Evolutionary conservation across 2,329 filamentous ascomycete species (phyloP), one percentile per base, ranked within the genome.

Genomic region (Calonectria henricotiae): DNA sequence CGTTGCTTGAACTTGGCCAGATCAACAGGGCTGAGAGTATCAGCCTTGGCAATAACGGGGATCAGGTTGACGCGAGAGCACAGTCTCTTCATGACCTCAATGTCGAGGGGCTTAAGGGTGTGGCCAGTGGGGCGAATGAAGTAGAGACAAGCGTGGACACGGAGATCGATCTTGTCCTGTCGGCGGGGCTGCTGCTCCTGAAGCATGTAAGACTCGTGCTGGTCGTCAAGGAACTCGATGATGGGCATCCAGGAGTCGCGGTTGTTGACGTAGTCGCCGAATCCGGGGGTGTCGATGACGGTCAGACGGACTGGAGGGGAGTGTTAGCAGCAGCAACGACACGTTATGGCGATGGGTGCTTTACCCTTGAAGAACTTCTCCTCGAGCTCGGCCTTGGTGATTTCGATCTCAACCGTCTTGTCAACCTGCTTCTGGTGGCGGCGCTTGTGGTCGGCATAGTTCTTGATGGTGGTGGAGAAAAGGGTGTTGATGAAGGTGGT

Each of bases 301-400:
- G 96, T 99, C 82, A 99, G 88, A 83, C 96, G 96, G 83, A 99
- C 96, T 98, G 81, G 65, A 70, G 55, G 27, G 61, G 63, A 65
- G 15, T 51, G 71, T 79, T 73, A 78, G 76, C 69, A 62, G 51
- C 44, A 61, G 62, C 44, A 43, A 58, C n/a, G 51, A 41, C 23
- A 65, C 23, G 63, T 27, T 25, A 68, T 68, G 68, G 62, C 20
- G 13, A 63, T 64, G 43, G n/a, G 55, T 64, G 35, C 32, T 51
- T 68, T 88, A 98, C 96, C 96, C 90, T 99, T 99, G 93, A 99
- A 99, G 90, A 99, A 99, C 89, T 99, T 99, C 92, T 99, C 96
- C 87, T 99, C 96, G 74, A 99, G 88, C 88, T 99, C 96, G 70
- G 96, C 96, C 90, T 99, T 99, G 84, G 96, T 99, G 83, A 99